Base-by-base conservation (phyloP, 2,329 filamentous ascomycete species). In the Shiraia bambusicola region DNA sequence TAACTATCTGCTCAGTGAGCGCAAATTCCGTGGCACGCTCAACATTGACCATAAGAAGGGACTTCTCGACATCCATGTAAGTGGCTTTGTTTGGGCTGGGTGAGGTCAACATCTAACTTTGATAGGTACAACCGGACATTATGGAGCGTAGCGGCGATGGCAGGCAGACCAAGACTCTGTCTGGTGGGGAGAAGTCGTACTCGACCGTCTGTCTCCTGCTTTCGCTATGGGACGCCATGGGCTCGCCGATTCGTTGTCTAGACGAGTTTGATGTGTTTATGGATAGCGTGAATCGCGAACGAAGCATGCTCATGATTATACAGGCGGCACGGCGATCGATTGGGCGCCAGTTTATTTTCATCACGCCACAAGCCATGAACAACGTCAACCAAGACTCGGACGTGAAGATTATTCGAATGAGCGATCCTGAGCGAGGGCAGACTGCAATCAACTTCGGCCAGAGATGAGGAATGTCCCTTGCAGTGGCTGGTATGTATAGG, bases 241-340 rank as follows among this genome's bases (percentile, higher is more conserved):
- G 93, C 9, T 94, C 90, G 13, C 92, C 91, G 0, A 86, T 98
- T 47, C 83, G 93, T 40, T 98, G 93, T 62, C 76, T 98, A 39
- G 93, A 98, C 69, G 93, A 98, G 70, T 98, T 97, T 63, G 93
- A 98, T 66, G 93, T 98, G 24, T 98, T 96, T 76, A 98, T 98
- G 93, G 93, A 98, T 70, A 89, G 86, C 55, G 88, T 97, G 45
- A 98, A 98, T 69, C 83, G 93, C 47, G 88, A 87, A 41, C 87
- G 94, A 56, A 94, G 88, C 64, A 95, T 95, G 58, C 87, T 87
- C 50, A 89, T 98, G 86, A 87, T 98, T 69, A 90, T 96, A 56
- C 79, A 83, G 45, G 88, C 89, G 13, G 93, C 93, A 27, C 81
- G 93, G 58, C 81, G 87, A 22, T 88, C 88, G 2, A 84, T 93